Evolutionary conservation across 768 basidiomycete genomes (phyloP).

Genomic region (Agaricus bisporus): DNA sequence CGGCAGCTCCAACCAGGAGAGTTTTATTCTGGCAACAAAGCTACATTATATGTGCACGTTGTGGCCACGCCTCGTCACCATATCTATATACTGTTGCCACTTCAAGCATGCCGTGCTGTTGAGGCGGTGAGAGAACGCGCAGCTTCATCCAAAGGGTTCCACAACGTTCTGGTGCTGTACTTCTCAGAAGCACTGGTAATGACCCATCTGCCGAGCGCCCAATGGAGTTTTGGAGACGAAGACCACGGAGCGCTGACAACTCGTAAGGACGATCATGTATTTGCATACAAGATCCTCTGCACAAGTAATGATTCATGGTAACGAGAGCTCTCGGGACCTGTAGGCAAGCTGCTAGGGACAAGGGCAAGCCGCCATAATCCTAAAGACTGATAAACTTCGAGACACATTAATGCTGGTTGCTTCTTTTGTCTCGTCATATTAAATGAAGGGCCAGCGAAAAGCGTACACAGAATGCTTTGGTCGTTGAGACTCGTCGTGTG

Average conservation of each 20-base stretch:
- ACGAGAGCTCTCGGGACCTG: too few relatives aligned
- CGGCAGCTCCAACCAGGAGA: background rate
- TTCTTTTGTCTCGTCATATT: too few relatives aligned
- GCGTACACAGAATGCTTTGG: too few relatives aligned
- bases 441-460: too few relatives aligned
- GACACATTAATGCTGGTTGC: too few relatives aligned
- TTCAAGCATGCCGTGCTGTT: conserved; percentile 11
- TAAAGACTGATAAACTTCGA: too few relatives aligned
- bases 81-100: conserved; percentile 2
- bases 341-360: too few relatives aligned
- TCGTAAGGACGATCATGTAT: background rate
- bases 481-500: too few relatives aligned
- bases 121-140: conserved; percentile 4
- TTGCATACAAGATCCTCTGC: too few relatives aligned
- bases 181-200: background rate
- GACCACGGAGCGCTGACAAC: conserved; percentile 5
- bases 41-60: conserved; percentile 5
- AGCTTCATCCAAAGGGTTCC: conserved; percentile 6
- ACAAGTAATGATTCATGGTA: too few relatives aligned
- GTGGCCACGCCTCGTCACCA: conserved; percentile 8
- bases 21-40: conserved; percentile 9
- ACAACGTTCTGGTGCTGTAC: conserved; percentile 5
- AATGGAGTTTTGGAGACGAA: background rate
- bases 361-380: too few relatives aligned
- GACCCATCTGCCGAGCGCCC: conserved; percentile 2